A percentile compares a stretch with the other conserved stretches of the same genome.
Evolutionary conservation across 2,329 filamentous ascomycete species (phyloP).

Genomic region (Trichoderma arundinaceum): DNA sequence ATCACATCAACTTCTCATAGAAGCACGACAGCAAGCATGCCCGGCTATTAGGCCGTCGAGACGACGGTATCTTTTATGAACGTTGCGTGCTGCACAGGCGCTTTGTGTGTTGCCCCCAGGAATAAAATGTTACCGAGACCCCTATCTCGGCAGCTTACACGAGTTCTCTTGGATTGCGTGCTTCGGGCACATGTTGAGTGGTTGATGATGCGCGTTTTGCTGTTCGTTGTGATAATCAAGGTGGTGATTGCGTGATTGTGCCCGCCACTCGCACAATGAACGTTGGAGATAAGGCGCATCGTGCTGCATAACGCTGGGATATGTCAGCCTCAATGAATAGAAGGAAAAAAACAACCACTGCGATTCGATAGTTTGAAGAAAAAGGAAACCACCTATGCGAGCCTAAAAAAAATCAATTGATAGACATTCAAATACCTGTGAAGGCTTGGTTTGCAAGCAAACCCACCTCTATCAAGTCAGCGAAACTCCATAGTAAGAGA

Average conservation of each 20-base stretch:
- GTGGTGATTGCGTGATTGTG: conserved; percentile 29
- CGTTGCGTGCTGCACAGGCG: not conserved
- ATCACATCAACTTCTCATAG: conserved; percentile 21
- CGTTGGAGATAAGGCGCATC: conserved; percentile 15
- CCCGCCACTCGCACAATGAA: conserved; percentile 28
- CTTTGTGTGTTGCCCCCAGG: conserved; percentile 7
- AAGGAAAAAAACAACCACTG: not conserved
- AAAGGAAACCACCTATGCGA: not conserved
- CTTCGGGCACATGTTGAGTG: conserved; percentile 2
- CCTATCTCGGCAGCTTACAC: not conserved
- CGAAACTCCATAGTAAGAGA: not conserved
- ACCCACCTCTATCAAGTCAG: not conserved
- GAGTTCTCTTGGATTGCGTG: conserved; percentile 15
- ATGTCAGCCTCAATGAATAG: not conserved
- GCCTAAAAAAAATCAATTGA: not conserved
- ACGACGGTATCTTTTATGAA: not conserved
- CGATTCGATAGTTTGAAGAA: not conserved
- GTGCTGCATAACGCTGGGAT: not conserved
- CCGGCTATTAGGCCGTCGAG: not conserved
- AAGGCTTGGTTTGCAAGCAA: not conserved
- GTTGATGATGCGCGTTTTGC: conserved; percentile 13
- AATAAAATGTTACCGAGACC: conserved; percentile 11
- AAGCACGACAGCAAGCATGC: conserved; percentile 25
- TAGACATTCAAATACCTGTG: not conserved
- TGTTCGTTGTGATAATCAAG: conserved; percentile 19